Evolutionary conservation across 1,284 basidiomycete genomes (phyloP).

Genomic region (Cutaneotrichosporon dermatis): DNA sequence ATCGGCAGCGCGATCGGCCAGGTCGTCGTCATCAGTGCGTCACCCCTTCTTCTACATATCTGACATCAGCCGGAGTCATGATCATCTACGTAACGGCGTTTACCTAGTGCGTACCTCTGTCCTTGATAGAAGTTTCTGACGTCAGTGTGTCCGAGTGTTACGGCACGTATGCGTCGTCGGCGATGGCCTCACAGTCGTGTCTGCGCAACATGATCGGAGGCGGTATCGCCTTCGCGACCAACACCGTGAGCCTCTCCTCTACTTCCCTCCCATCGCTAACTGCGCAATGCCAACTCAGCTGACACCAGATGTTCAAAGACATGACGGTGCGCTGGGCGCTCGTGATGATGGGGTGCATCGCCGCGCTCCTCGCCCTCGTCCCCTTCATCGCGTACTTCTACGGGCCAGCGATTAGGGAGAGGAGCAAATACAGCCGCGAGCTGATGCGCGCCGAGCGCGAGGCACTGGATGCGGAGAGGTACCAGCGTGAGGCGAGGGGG

Average conservation of each 20-base stretch:
- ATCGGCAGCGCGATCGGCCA: constrained; percentile 51
- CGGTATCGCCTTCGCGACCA: constrained; percentile 20
- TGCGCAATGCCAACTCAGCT: not conserved
- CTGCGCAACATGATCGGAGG: constrained; percentile 18
- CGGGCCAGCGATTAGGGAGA: constrained; percentile 38
- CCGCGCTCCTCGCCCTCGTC: constrained; percentile 27
- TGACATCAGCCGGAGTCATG: constrained; percentile 13
- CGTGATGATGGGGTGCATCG: constrained; percentile 17
- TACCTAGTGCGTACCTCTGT: constrained; percentile 4
- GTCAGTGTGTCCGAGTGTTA: constrained; percentile 18
- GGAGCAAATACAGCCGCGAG: constrained; percentile 33
- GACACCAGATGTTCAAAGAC: constrained; percentile 10
- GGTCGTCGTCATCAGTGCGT: constrained; percentile 53
- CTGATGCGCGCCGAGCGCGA: constrained; percentile 41
- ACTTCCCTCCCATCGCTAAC: constrained; percentile 10
- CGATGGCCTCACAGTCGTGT: constrained; percentile 15
- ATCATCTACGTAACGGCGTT: constrained; percentile 17
- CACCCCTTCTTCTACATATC: not conserved
- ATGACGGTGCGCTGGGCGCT: constrained; percentile 19
- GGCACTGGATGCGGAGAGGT: constrained; percentile 28
- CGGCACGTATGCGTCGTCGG: constrained; percentile 16
- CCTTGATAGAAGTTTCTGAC: not conserved
- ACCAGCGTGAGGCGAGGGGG: constrained; percentile 6
- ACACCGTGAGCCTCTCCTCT: not conserved
- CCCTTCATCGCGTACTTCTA: constrained; percentile 42